phyloP scores from a whole-genome alignment of 1,284 basidiomycete species.

The Rhodofomes roseus region DNA sequence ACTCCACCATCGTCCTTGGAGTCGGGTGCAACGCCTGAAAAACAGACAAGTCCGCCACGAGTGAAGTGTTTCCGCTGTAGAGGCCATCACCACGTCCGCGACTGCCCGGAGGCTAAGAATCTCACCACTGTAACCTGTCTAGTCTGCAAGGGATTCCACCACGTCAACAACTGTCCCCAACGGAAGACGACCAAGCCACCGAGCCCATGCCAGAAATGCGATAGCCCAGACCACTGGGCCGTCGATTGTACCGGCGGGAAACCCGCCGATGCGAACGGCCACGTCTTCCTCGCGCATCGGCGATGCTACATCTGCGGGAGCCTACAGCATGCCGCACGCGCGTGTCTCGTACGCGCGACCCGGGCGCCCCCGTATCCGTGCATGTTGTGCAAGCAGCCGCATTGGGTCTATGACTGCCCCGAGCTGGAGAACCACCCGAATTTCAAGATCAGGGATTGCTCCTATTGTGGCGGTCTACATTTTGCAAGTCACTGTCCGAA shows the following conservation, averaged over 20 bases:
- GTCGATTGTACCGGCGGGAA: background rate
- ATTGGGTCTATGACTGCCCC: slow-evolving; percentile 3
- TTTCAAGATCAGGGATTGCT: background rate
- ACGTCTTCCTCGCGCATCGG: background rate
- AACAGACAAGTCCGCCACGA: background rate
- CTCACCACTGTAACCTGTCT: background rate
- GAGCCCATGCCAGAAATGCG: background rate
- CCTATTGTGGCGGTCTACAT: background rate
- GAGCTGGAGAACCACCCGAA: background rate
- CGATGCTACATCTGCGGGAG: background rate
- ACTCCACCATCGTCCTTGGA: background rate
- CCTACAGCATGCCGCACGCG: background rate
- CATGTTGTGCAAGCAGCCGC: background rate
- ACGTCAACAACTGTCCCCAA: background rate
- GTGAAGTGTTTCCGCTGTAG: background rate
- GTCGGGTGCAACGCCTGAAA: background rate
- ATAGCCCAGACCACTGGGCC: background rate
- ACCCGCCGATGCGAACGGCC: background rate
- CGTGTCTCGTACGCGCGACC: background rate
- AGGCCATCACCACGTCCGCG: background rate
- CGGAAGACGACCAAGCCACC: background rate
- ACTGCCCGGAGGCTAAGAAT: background rate
- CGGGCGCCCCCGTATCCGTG: background rate
- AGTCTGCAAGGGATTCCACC: background rate
- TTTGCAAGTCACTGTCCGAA: background rate